Base-by-base conservation (phyloP, 208 protist genomes). In the Wallacemonas rigidus region DNA sequence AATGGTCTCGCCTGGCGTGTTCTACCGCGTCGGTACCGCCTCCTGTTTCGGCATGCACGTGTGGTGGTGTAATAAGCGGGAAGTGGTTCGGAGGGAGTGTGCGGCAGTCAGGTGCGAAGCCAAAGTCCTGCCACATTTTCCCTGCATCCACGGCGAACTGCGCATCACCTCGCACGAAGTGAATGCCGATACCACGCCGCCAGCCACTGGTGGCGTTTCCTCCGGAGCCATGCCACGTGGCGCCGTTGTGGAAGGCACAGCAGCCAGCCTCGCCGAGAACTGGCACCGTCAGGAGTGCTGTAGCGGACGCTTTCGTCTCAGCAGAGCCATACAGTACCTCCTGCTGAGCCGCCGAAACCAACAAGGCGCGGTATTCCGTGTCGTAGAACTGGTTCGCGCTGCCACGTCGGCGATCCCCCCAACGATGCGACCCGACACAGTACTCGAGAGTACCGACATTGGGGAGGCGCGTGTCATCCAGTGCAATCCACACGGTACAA, bases 351-450 rank as follows among this genome's bases (percentile, higher is more conserved):
- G 77, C 80, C 50, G 69, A 73, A 51, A 43, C 47, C 26, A 88
- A 67, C 51, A 81, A 53, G 6, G 69, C 72, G 38, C 35, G 79
- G 72, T 83, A 85, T 69, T 88, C 76, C 0, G 26, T 15, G 36
- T 77, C 54, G 76, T 83, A 85, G 26, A 88, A 85, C 72, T 85
- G 79, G 36, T 78, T 82, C 5, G 79, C 74, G 57, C 76, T 85
- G 26, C 76, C 76, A 14, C 76, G 79, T 11, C 69, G 63, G 7
- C 41, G 60, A 1, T 65, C 51, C 1, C 43, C 41, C 80, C 80
- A 83, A 8, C 43, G 69, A 53, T 81, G 81, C 12, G 81, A 86
- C n/a, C 72, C 74, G 2, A 58, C 57, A 56, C 78, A 89, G 76
- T 89, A 85, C 73, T 85, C 75, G 0, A 82, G 73, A 2, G 84